phyloP scores from a whole-genome alignment of 768 basidiomycete species.

The Russula virescens region DNA sequence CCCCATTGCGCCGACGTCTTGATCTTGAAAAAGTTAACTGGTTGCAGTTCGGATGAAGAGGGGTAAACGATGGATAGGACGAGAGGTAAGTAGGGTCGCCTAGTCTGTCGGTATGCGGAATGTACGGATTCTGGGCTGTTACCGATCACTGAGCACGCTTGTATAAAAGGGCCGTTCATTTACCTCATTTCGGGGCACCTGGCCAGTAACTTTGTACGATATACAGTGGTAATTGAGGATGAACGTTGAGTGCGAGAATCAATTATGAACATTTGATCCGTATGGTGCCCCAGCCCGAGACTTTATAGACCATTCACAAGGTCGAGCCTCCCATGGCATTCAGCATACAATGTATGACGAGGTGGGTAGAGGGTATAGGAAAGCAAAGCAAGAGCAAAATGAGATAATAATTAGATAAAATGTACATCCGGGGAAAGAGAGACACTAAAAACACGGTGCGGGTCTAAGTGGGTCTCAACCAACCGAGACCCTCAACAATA shows the following conservation, averaged over 20 bases:
- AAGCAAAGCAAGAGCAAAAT: neutral
- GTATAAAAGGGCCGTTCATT: neutral
- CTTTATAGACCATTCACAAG: neutral
- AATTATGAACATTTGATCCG: neutral
- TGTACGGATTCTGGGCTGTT: neutral
- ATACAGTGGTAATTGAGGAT: neutral
- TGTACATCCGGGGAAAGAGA: neutral
- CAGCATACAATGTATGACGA: neutral
- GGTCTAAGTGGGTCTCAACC: neutral
- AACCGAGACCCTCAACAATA: neutral
- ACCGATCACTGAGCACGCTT: neutral
- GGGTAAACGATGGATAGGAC: neutral
- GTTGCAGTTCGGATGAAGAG: neutral
- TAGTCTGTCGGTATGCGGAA: neutral
- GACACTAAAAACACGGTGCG: neutral
- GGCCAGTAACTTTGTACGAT: too few species aligned
- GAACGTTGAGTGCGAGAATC: neutral
- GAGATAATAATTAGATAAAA: constrained; percentile 2
- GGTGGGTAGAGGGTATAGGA: neutral
- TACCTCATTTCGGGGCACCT: constrained; percentile 5
- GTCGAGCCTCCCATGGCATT: neutral
- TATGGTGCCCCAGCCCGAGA: neutral
- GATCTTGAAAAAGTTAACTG: neutral
- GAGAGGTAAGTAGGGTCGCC: neutral
- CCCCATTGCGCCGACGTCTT: neutral